phyloP scores from a whole-genome alignment of 2,329 filamentous ascomycete genomes.

The Alternaria sp. region DNA sequence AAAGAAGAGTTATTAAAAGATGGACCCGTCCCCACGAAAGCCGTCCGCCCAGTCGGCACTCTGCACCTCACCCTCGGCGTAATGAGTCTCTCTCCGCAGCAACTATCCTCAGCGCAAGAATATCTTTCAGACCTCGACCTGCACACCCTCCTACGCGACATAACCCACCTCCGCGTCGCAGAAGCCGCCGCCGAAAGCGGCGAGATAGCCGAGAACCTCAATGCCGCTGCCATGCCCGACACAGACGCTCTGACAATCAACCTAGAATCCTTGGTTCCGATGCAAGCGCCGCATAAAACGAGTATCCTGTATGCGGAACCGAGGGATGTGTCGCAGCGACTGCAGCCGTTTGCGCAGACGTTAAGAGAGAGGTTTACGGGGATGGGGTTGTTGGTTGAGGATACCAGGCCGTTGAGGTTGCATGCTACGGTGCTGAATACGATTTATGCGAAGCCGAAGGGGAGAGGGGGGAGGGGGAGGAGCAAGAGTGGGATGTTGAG shows the following conservation, averaged over 20 bases:
- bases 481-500: conserved; percentile 11
- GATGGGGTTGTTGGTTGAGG: conserved; percentile 62
- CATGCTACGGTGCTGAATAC: conserved; percentile 91
- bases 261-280: conserved; percentile 61
- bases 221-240: conserved; percentile 33
- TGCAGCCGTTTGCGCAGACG: conserved; percentile 62
- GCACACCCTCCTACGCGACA: conserved; percentile 22
- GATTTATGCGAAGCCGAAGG: conserved; percentile 67
- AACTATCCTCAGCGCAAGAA: conserved; percentile 50
- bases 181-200: conserved; percentile 20
- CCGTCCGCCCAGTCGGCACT: conserved; percentile 77
- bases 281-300: conserved; percentile 64
- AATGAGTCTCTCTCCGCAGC: conserved; percentile 70
- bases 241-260: conserved; percentile 46
- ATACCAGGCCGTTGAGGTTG: conserved; percentile 70
- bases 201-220: conserved; percentile 38
- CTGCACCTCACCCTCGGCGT: conserved; percentile 87
- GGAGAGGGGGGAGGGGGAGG: conserved; percentile 37
- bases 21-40: conserved; percentile 63
- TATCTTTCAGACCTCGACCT: conserved; percentile 55
- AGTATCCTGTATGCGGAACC: conserved; percentile 72
- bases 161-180: conserved; percentile 19
- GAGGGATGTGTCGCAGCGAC: conserved; percentile 56
- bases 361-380: conserved; percentile 63
- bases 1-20: conserved; percentile 53